A percentile compares a stretch with the other conserved stretches of the same genome.
Evolutionary conservation across 2,329 filamentous ascomycete genomes (phyloP).

Genomic region (Diplodia intermedia): DNA sequence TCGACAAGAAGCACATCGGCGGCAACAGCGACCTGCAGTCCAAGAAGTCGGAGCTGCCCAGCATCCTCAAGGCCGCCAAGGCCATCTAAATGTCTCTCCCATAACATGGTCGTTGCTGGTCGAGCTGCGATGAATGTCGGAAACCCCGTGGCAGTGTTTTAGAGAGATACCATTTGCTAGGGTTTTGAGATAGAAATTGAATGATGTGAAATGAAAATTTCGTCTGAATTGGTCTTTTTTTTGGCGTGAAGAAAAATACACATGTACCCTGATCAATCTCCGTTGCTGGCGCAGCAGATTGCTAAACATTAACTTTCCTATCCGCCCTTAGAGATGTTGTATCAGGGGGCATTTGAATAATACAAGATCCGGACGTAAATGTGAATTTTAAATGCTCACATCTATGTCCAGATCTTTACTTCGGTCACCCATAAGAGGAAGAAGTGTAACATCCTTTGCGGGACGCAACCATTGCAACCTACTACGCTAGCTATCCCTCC

Average conservation of each 20-base stretch:
- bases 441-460: too few relatives aligned
- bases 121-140: neutral
- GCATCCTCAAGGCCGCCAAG: conserved; percentile 68
- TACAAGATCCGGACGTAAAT: too few relatives aligned
- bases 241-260: neutral
- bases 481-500: too few relatives aligned
- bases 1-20: conserved; percentile 87
- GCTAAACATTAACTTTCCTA: too few relatives aligned
- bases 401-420: too few relatives aligned
- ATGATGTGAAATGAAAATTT: conserved; percentile 3
- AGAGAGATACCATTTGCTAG: conserved; percentile 23
- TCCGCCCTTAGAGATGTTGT: too few relatives aligned
- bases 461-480: too few relatives aligned
- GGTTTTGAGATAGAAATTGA: conserved; percentile 4
- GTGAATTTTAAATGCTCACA: too few relatives aligned
- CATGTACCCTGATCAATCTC: neutral
- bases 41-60: conserved; percentile 68
- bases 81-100: conserved; percentile 59
- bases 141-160: neutral
- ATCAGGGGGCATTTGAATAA: too few relatives aligned
- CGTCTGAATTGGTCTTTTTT: neutral
- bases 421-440: too few relatives aligned
- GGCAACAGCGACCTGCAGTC: conserved; percentile 89
- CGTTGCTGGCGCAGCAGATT: neutral
- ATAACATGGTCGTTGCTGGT: too few relatives aligned